Conservation (phyloP, 306 rosid genomes). For the Fagus crenata region DNA sequence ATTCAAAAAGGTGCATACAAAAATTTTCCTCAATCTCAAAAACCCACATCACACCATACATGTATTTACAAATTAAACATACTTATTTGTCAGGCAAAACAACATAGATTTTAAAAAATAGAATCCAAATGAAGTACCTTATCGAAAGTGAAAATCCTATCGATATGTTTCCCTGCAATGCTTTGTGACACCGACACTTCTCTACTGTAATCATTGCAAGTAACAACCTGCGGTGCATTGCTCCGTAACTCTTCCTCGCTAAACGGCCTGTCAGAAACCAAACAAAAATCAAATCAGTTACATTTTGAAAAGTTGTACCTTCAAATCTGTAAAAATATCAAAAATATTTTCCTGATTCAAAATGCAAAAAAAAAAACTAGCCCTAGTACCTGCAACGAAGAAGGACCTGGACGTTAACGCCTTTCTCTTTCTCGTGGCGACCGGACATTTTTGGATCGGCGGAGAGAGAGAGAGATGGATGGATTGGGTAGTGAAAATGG, state of each 20-base stretch:
- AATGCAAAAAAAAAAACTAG: background rate
- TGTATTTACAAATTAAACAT: background rate
- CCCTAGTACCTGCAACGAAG: conserved; percentile 82
- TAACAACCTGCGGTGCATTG: conserved; percentile 84
- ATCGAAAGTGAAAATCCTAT: conserved; percentile 85
- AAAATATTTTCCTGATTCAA: background rate
- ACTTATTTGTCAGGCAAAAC: background rate
- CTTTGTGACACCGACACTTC: conserved; percentile 88
- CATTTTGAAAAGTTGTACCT: background rate
- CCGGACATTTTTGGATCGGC: conserved; percentile 55
- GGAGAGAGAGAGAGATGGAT: conserved; percentile 22
- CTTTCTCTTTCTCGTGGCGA: conserved; percentile 88
- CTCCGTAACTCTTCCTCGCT: conserved; percentile 87
- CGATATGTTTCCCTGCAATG: conserved; percentile 88
- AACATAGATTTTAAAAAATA: background rate
- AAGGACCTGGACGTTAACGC: conserved; percentile 94
- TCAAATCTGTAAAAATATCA: background rate
- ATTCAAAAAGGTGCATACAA: background rate
- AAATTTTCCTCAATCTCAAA: no score
- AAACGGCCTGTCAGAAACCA: conserved; percentile 54
- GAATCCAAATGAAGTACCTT: conserved; percentile 47
- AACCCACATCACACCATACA: background rate
- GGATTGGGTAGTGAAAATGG: conserved; percentile 38
- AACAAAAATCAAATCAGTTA: background rate
- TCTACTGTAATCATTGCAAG: conserved; percentile 72